A percentile compares a stretch with the other conserved stretches of the same genome.
Evolutionary conservation across 2,329 filamentous ascomycete species (phyloP).

Genomic region (Stylonectria norvegica): DNA sequence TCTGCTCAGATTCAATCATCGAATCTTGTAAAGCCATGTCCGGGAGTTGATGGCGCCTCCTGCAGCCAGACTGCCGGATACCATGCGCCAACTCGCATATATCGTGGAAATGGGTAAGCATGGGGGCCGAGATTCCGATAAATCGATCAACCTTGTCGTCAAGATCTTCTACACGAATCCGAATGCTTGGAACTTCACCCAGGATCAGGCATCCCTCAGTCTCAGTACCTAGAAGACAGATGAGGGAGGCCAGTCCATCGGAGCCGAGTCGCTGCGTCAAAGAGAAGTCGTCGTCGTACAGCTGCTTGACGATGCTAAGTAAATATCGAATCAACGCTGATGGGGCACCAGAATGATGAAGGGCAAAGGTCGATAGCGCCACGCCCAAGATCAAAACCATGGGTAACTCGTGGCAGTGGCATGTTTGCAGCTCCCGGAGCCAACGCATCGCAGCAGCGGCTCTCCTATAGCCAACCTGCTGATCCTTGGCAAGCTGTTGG

Average conservation of each 20-base stretch:
- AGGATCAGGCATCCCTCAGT: conserved; percentile 6
- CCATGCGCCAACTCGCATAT: conserved; percentile 5
- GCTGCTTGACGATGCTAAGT: not conserved
- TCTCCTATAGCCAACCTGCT: conserved; percentile 8
- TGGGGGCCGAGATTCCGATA: conserved; percentile 7
- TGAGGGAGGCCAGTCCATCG: conserved; percentile 5
- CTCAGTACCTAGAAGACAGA: conserved; percentile 10
- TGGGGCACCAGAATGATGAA: conserved; percentile 4
- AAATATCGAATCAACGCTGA: conserved; percentile 3
- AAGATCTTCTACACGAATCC: not conserved
- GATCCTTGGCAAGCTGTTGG: conserved; percentile 4
- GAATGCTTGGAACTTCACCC: not conserved
- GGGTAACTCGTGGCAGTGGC: conserved; percentile 1
- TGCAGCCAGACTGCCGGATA: conserved; percentile 1
- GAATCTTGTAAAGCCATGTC: not conserved
- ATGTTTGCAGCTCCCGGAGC: conserved; percentile 3
- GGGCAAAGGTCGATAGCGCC: conserved; percentile 6
- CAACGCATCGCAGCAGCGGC: conserved; percentile 6
- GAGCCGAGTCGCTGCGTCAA: conserved; percentile 1
- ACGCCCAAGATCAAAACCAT: conserved; percentile 9
- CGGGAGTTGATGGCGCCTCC: not conserved
- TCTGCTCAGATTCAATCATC: not conserved
- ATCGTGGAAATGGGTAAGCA: conserved; percentile 8
- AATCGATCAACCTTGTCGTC: conserved; percentile 6
- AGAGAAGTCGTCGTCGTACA: not conserved